Evolutionary conservation across 345 rosid species (phyloP), one percentile per base, ranked within the genome.

Genomic region (Eucalyptus coolabah): DNA sequence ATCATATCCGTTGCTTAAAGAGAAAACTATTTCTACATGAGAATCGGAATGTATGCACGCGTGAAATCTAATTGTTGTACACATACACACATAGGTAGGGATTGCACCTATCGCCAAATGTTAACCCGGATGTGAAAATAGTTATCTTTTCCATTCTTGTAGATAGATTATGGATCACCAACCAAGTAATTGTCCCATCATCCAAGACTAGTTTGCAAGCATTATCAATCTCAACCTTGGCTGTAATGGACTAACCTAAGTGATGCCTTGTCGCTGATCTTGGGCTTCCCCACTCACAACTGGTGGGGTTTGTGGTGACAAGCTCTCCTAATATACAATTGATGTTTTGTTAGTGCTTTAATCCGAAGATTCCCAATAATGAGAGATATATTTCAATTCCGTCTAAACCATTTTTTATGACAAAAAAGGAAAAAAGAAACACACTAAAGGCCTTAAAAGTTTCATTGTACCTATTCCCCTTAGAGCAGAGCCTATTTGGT

Each of bases 191-290:
- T 16, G 10, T 21, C 11, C 45, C 45, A 12, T 11, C 28, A 28
- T 72, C 83, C 45, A 19, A 12, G 28, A 37, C 82, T 3, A 18
- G 45, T 72, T 37, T 37, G 83, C 83, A 72, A 37, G 45, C 24
- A 37, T 13, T 77, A 37, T 19, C 47, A 4, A 77, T 37, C 28
- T 40, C 28, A 3, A 77, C 15, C 83, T 77, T 34, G 82, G 14
- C 45, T 2, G 45, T 1, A 0, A 72, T 34, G 24, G 8, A 37
- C 0, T 0, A 3, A 34, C 82, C 14, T 12, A 32, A 5, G 7
- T 23, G 3, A 5, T 5, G 26, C 13, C 23, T 34, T 4, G 1
- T 9, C 81, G 6, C 23, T 18, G 23, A n/a, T 67, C 77, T 67
- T n/a, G 40, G 77, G 77, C 40, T 67, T 67, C 37, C 21, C 37